Conservation (phyloP, 2,329 filamentous ascomycete genomes). For the Paradendryphiella salina region DNA sequence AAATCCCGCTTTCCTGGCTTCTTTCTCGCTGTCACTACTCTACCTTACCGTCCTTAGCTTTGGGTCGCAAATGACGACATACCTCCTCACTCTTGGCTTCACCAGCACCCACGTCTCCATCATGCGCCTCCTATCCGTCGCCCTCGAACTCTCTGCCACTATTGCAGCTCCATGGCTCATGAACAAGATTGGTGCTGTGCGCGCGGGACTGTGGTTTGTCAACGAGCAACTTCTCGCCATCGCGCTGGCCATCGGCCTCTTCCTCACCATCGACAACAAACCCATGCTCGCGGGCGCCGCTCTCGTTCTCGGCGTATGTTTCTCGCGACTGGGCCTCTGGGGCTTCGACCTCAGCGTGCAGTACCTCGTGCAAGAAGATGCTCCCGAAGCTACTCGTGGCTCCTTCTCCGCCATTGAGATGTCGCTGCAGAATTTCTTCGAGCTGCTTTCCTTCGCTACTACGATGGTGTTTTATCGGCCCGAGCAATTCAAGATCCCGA, state of each 20-base stretch:
- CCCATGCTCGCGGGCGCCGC: constrained; percentile 30
- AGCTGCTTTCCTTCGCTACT: constrained; percentile 66
- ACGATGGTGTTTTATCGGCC: constrained; percentile 68
- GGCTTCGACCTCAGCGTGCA: constrained; percentile 55
- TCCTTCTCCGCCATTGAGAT: constrained; percentile 70
- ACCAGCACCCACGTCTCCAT: constrained; percentile 58
- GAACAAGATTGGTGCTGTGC: constrained; percentile 54
- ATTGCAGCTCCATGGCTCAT: constrained; percentile 63
- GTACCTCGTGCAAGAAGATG: constrained; percentile 53
- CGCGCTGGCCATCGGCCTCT: constrained; percentile 46
- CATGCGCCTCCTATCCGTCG: constrained; percentile 57
- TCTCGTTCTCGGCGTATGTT: constrained; percentile 47
- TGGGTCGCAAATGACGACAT: constrained; percentile 66
- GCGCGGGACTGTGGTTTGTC: constrained; percentile 72
- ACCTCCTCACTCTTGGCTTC: constrained; percentile 60
- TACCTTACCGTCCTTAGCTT: constrained; percentile 58
- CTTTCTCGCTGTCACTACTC: constrained; percentile 61
- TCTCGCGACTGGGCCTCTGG: constrained; percentile 52
- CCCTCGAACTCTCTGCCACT: constrained; percentile 64
- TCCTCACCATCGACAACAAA: constrained; percentile 18
- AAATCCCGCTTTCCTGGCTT: constrained; percentile 63
- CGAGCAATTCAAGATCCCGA: constrained; percentile 66
- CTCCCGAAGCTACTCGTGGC: constrained; percentile 55
- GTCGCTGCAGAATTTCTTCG: constrained; percentile 69
- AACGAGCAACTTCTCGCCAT: constrained; percentile 67